Conservation (phyloP, 2,329 filamentous ascomycete species). For the Fusarium sp. region DNA sequence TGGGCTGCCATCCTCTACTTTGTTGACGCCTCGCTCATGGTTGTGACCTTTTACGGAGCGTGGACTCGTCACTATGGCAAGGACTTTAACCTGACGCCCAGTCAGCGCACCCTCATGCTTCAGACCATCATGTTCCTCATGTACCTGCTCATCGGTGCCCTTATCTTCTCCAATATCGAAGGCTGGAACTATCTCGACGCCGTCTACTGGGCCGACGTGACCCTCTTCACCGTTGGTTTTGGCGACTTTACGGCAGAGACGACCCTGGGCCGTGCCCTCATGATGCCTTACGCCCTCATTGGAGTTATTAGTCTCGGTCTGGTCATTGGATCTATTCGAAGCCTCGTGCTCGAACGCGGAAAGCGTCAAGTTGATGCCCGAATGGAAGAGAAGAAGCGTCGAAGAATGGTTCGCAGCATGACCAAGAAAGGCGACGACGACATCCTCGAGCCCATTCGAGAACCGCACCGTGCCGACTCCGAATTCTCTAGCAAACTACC, state of each 20-base stretch:
- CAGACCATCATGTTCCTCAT: slow-evolving; percentile 89
- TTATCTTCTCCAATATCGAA: slow-evolving; percentile 79
- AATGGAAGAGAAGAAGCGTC: slow-evolving; percentile 70
- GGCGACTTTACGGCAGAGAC: slow-evolving; percentile 66
- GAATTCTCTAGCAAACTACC: slow-evolving; percentile 29
- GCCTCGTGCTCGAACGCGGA: slow-evolving; percentile 70
- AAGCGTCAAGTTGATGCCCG: slow-evolving; percentile 66
- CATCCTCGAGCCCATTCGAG: slow-evolving; percentile 63
- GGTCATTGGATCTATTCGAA: slow-evolving; percentile 83
- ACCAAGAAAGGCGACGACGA: slow-evolving; percentile 58
- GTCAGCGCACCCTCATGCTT: slow-evolving; percentile 88
- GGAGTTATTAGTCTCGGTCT: slow-evolving; percentile 89
- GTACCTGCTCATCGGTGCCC: slow-evolving; percentile 83
- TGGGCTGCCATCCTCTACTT: slow-evolving; percentile 86
- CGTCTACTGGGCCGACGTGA: slow-evolving; percentile 83
- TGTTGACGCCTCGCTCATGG: slow-evolving; percentile 79
- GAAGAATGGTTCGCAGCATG: slow-evolving; percentile 60
- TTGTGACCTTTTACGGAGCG: slow-evolving; percentile 84
- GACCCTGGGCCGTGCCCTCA: slow-evolving; percentile 73
- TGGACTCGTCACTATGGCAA: slow-evolving; percentile 76
- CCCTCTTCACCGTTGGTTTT: slow-evolving; percentile 73
- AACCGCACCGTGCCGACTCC: slow-evolving; percentile 19
- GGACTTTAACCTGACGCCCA: slow-evolving; percentile 81
- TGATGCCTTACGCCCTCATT: slow-evolving; percentile 86
- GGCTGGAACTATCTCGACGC: slow-evolving; percentile 82